Conservation (phyloP, 2,329 filamentous ascomycete species). For the Talaromyces rugulosus region DNA sequence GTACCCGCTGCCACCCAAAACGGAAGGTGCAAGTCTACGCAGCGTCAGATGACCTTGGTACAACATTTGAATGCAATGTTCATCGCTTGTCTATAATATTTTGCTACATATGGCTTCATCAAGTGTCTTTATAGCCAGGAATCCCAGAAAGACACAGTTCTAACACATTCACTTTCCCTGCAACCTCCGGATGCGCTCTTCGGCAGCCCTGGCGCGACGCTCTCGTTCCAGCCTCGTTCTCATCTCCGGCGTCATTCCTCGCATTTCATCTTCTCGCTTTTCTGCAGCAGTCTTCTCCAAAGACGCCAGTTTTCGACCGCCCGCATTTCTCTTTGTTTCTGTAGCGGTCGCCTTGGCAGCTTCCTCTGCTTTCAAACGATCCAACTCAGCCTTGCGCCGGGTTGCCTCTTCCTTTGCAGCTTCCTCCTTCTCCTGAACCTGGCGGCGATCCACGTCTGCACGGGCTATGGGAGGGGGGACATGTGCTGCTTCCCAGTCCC, state of each 20-base stretch:
- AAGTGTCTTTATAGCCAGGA: not conserved
- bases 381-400: constrained; percentile 69
- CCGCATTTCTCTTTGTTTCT: constrained; percentile 48
- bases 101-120: not conserved
- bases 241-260: constrained; percentile 85
- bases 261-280: constrained; percentile 73
- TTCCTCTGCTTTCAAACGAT: constrained; percentile 65
- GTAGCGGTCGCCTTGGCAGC: constrained; percentile 31
- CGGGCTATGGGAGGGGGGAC: constrained; percentile 69
- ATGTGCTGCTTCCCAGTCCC: constrained; percentile 72
- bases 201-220: constrained; percentile 81
- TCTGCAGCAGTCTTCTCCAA: constrained; percentile 73
- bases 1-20: not conserved
- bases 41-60: not conserved
- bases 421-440: constrained; percentile 66
- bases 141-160: not conserved
- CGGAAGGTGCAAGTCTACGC: not conserved
- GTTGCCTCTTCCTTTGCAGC: constrained; percentile 64
- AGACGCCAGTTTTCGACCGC: constrained; percentile 54
- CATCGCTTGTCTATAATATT: not conserved
- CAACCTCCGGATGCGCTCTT: constrained; percentile 74
- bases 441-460: constrained; percentile 65
- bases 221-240: constrained; percentile 79
- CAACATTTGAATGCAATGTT: not conserved
- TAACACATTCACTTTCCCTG: constrained; percentile 33